These are phyloP conservation scores for Clausena lansium DNA, from an alignment of 345 rosid genomes.

Conservation along the genomic window DNA sequence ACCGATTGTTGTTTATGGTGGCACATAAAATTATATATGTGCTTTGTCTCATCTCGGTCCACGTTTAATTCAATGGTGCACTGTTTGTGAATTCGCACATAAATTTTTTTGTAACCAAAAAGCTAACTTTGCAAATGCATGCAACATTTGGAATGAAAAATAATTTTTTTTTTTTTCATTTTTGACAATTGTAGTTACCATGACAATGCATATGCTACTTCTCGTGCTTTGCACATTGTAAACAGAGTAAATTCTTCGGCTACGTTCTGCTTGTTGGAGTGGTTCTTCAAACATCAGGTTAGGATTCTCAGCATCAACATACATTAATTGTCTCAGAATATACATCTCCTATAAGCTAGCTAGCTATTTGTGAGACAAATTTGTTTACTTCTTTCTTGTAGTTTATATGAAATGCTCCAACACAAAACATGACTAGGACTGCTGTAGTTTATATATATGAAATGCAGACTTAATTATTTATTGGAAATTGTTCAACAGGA, in stretches of 20 bases:
- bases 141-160: no score
- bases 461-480: background rate
- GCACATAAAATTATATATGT: no score
- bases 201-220: slow-evolving; percentile 74
- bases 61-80: no score
- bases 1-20: no score
- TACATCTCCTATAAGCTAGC: no score
- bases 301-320: slow-evolving; percentile 2
- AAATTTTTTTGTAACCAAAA: no score
- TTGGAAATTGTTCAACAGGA: slow-evolving; percentile 41
- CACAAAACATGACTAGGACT: no score
- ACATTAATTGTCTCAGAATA: no score
- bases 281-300: slow-evolving; percentile 79
- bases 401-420: background rate
- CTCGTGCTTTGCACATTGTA: slow-evolving; percentile 79
- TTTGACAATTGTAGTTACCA: slow-evolving; percentile 60
- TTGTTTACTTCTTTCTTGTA: background rate
- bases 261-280: slow-evolving; percentile 63
- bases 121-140: no score
- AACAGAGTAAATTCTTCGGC: slow-evolving; percentile 45
- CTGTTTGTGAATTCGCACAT: no score
- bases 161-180: background rate
- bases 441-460: background rate
- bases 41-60: no score
- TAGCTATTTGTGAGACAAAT: background rate